phyloP scores from a whole-genome alignment of 257 asterid species.

The Anisodus acutangulus region DNA sequence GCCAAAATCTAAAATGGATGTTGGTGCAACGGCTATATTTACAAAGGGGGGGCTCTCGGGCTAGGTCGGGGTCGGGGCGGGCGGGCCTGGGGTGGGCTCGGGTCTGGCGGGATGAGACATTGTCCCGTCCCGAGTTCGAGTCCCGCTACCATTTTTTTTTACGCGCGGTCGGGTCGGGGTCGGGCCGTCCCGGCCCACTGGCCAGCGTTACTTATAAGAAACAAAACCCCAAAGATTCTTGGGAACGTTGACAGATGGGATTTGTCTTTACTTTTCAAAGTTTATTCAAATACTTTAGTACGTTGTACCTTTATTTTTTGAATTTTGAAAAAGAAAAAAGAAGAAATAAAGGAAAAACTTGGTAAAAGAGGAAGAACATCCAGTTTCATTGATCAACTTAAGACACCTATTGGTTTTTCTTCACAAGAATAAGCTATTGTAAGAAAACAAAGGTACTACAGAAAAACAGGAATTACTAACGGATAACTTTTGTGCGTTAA shows the following conservation, averaged over 20 bases:
- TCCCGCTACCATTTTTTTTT: too few species aligned
- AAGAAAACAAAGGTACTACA: background rate
- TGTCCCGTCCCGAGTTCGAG: too few species aligned
- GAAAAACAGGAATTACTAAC: background rate
- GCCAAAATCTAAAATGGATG: too few species aligned
- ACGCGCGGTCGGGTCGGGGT: too few species aligned
- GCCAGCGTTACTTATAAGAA: background rate
- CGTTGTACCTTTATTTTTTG: constrained; percentile 2
- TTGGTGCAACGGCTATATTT: too few species aligned
- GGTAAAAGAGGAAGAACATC: background rate
- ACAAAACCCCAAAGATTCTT: constrained; percentile 11
- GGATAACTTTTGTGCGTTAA: background rate
- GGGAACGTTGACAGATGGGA: constrained; percentile 23
- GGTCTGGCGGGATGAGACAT: too few species aligned
- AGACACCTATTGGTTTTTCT: background rate
- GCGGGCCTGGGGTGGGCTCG: too few species aligned
- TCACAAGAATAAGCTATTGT: background rate
- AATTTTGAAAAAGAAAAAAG: background rate
- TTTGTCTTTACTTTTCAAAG: background rate
- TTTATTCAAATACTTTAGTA: background rate
- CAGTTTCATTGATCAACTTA: too few species aligned
- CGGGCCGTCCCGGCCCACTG: too few species aligned
- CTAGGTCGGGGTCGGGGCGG: too few species aligned
- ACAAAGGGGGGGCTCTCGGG: too few species aligned
- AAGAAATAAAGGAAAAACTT: background rate